Evolutionary conservation across 768 basidiomycete species (phyloP).

Genomic region (Inosperma sp.): DNA sequence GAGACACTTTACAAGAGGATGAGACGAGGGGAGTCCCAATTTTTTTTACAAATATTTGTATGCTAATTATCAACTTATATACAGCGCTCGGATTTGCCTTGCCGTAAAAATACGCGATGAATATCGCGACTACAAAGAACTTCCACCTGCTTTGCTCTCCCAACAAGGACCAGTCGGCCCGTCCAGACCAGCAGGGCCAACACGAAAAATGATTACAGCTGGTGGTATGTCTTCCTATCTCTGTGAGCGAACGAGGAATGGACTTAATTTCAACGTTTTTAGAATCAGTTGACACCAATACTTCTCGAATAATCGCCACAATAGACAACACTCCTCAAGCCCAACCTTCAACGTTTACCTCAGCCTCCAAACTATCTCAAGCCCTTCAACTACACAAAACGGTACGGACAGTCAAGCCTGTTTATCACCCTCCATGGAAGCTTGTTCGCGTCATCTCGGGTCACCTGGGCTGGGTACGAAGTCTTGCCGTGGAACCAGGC

Average conservation of each 20-base stretch:
- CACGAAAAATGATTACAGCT: constrained; percentile 66
- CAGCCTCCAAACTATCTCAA: constrained; percentile 68
- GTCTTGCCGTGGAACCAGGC: constrained; percentile 93
- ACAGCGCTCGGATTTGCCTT: constrained; percentile 65
- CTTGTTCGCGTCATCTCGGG: constrained; percentile 95
- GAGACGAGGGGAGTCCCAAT: constrained; percentile 56
- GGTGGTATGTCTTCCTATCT: constrained; percentile 43
- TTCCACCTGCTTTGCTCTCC: constrained; percentile 73
- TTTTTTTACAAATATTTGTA: background rate
- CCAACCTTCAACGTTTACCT: constrained; percentile 66
- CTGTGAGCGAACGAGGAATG: background rate
- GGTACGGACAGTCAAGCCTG: constrained; percentile 88
- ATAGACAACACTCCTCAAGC: constrained; percentile 71
- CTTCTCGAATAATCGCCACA: constrained; percentile 64
- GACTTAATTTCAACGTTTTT: constrained; percentile 9
- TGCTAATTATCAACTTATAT: background rate
- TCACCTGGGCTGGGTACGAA: constrained; percentile 96
- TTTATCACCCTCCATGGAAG: constrained; percentile 96
- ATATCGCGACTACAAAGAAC: constrained; percentile 79
- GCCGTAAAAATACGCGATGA: constrained; percentile 87
- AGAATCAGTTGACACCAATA: constrained; percentile 42
- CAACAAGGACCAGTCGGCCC: constrained; percentile 85
- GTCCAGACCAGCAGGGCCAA: constrained; percentile 39
- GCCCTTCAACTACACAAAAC: constrained; percentile 92
- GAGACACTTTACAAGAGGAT: constrained; percentile 58